Evolutionary conservation across 768 basidiomycete genomes (phyloP).

Genomic region (Cubamyces sp.): DNA sequence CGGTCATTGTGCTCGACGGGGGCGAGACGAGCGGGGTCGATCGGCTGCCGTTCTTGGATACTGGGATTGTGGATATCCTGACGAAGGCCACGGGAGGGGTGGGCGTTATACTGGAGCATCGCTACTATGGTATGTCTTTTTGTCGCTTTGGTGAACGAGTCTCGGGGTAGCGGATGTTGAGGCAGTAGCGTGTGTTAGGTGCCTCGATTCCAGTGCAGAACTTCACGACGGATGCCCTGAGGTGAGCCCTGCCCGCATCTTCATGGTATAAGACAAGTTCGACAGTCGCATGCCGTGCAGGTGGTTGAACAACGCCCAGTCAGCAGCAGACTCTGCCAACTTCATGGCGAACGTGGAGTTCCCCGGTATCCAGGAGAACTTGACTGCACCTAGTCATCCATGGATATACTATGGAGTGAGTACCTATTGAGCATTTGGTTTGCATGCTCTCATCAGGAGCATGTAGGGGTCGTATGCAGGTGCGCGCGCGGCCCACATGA

Average conservation of each 20-base stretch:
- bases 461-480: constrained; percentile 86
- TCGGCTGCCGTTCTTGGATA: constrained; percentile 48
- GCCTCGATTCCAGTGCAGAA: constrained; percentile 75
- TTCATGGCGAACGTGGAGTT: constrained; percentile 87
- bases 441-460: neutral
- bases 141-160: neutral
- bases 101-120: constrained; percentile 89
- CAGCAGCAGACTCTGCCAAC: constrained; percentile 88
- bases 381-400: constrained; percentile 73
- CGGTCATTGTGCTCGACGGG: constrained; percentile 89
- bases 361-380: constrained; percentile 65
- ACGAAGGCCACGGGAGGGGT: constrained; percentile 85
- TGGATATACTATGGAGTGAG: constrained; percentile 95
- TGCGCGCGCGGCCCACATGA: constrained; percentile 92
- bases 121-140: constrained; percentile 37
- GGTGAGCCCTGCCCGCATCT: constrained; percentile 44
- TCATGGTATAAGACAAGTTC: neutral
- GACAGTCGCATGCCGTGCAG: constrained; percentile 40
- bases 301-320: constrained; percentile 89
- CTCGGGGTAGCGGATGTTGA: no score
- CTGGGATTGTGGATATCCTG: constrained; percentile 82
- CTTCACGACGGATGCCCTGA: constrained; percentile 80
- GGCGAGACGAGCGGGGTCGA: constrained; percentile 90
- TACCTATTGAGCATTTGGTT: constrained; percentile 2
- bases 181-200: constrained; percentile 43